These are phyloP conservation scores for Bipolaris gigantea DNA, from an alignment of 2,329 filamentous ascomycete genomes.

Conservation along the genomic window DNA sequence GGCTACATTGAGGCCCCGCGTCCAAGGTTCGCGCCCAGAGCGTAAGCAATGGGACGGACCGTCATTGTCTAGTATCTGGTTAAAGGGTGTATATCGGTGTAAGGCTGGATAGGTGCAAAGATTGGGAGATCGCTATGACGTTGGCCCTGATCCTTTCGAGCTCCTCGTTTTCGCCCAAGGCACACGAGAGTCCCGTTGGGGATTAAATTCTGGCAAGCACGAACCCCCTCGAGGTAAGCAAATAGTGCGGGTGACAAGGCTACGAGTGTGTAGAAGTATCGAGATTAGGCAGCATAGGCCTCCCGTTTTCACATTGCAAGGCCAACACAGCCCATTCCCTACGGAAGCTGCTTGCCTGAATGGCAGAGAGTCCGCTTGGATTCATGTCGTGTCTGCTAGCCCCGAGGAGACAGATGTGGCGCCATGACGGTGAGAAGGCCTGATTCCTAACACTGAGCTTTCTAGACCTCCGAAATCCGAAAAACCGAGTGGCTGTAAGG, in stretches of 20 bases:
- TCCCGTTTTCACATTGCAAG: neutral
- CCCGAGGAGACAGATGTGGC: neutral
- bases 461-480: neutral
- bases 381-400: neutral
- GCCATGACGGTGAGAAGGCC: neutral
- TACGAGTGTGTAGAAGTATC: neutral
- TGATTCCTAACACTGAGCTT: neutral
- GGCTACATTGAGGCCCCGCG: neutral
- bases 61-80: neutral
- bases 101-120: neutral
- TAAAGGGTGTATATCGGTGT: neutral
- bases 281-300: neutral
- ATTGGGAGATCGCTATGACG: neutral
- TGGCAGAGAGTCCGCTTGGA: neutral
- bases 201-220: neutral
- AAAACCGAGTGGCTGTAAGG: neutral
- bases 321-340: neutral
- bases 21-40: neutral
- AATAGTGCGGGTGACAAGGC: neutral
- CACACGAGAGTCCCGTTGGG: neutral
- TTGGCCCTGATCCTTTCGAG: neutral
- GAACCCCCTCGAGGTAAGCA: neutral
- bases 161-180: neutral
- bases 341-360: neutral
- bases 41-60: constrained; percentile 2